Conservation (phyloP, 116 monocot genomes). For the Cymodocea nodosa region DNA sequence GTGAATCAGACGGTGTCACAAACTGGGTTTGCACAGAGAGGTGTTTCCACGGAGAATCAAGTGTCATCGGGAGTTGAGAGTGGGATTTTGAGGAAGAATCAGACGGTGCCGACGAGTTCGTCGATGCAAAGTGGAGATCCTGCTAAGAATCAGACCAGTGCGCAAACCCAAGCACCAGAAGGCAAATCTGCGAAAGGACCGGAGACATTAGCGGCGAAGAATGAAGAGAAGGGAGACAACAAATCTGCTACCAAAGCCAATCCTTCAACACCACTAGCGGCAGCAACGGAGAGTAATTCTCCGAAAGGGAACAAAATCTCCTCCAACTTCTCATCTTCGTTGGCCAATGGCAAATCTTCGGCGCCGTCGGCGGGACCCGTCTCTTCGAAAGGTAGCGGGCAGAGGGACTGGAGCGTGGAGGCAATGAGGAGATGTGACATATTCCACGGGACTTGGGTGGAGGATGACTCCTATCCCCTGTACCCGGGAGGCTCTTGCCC, state of each 20-base stretch:
- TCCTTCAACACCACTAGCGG: background rate
- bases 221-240: background rate
- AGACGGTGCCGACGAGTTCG: background rate
- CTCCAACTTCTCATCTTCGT: background rate
- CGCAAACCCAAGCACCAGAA: no score
- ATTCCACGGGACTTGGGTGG: slow-evolving; percentile 75
- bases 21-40: no score
- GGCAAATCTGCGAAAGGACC: no score
- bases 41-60: no score
- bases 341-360: slow-evolving; percentile 5
- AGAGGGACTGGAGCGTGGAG: slow-evolving; percentile 6
- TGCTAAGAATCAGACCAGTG: slow-evolving; percentile 15
- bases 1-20: background rate
- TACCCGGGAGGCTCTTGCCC: slow-evolving; percentile 77
- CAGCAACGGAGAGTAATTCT: no score
- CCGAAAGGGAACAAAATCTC: background rate
- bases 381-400: no score
- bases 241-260: background rate
- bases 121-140: background rate
- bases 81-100: slow-evolving; percentile 9
- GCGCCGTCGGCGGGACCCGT: no score
- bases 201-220: background rate
- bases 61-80: no score
- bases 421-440: slow-evolving; percentile 51
- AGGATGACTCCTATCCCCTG: slow-evolving; percentile 86